Percentiles rank a stretch among this genome's conserved stretches.
These are phyloP conservation scores for Ceriops zippeliana DNA, from an alignment of 345 rosid genomes.

Conservation along the genomic window DNA sequence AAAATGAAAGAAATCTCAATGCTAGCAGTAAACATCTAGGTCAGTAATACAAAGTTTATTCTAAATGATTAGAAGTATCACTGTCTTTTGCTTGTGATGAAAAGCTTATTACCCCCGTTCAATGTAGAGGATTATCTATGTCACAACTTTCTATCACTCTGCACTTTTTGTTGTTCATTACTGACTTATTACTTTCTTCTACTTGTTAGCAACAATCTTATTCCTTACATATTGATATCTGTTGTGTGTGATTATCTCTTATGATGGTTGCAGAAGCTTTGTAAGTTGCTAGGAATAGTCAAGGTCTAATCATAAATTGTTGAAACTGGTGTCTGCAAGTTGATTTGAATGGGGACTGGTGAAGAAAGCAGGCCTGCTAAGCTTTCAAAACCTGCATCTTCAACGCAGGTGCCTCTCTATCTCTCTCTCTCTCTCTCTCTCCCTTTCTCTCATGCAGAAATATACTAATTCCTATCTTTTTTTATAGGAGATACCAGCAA, in stretches of 20 bases:
- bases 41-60: no score
- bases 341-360: slow-evolving; percentile 60
- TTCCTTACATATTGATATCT: slow-evolving; percentile 9
- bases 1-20: no score
- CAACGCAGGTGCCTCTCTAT: slow-evolving; percentile 52
- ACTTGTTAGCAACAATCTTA: not conserved
- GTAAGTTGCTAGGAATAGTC: slow-evolving; percentile 8
- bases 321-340: slow-evolving; percentile 14
- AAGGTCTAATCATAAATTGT: slow-evolving; percentile 14
- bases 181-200: no score
- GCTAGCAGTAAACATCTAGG: no score
- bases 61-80: no score
- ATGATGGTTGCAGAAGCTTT: slow-evolving; percentile 25
- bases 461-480: slow-evolving; percentile 10
- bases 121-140: no score
- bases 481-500: slow-evolving; percentile 61
- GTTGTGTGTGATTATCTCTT: slow-evolving; percentile 8
- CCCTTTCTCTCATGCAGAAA: not conserved
- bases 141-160: no score
- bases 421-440: not conserved
- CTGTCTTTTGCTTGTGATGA: no score
- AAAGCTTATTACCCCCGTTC: no score
- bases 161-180: no score
- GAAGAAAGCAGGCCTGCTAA: slow-evolving; percentile 69
- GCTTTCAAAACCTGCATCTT: slow-evolving; percentile 67